phyloP scores from a whole-genome alignment of 371 early-diverging fungal genomes.

The Nematocida ausubeli region DNA sequence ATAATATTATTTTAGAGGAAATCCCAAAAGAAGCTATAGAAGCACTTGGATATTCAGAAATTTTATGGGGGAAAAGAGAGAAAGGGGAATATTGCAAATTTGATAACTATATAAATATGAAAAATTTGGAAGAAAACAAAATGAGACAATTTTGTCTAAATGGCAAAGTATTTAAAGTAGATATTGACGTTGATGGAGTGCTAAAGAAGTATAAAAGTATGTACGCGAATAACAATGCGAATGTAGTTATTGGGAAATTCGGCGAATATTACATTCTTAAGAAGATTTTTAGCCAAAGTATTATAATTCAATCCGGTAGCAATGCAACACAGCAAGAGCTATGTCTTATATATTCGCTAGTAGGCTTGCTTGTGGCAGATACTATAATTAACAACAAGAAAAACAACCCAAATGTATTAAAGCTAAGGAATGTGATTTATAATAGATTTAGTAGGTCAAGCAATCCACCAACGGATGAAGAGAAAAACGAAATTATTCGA shows the following conservation, averaged over 20 bases:
- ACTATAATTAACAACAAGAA: not conserved
- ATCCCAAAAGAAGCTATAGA: too few relatives aligned
- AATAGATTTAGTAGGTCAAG: not conserved
- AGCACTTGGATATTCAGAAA: too few relatives aligned
- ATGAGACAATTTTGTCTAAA: not conserved
- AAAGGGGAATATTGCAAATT: too few relatives aligned
- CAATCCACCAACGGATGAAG: not conserved
- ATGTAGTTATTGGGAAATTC: not conserved
- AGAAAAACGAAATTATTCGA: not conserved
- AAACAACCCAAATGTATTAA: not conserved
- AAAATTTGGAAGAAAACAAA: too few relatives aligned
- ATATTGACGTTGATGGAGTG: not conserved
- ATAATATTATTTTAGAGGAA: too few relatives aligned
- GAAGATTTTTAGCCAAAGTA: not conserved
- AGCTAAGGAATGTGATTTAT: not conserved
- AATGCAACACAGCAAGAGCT: too few relatives aligned
- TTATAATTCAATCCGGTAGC: too few relatives aligned
- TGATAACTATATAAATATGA: too few relatives aligned
- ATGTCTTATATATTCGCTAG: too few relatives aligned
- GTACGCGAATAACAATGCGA: not conserved
- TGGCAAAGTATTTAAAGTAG: not conserved
- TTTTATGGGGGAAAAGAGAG: too few relatives aligned
- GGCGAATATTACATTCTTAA: not conserved
- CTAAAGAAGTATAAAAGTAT: not conserved
- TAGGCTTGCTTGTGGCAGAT: too few relatives aligned